Percentiles rank a stretch among this genome's conserved stretches.
These are phyloP conservation scores for Phyllosticta citriasiana DNA, from an alignment of 2,329 filamentous ascomycete species.

Conservation along the genomic window DNA sequence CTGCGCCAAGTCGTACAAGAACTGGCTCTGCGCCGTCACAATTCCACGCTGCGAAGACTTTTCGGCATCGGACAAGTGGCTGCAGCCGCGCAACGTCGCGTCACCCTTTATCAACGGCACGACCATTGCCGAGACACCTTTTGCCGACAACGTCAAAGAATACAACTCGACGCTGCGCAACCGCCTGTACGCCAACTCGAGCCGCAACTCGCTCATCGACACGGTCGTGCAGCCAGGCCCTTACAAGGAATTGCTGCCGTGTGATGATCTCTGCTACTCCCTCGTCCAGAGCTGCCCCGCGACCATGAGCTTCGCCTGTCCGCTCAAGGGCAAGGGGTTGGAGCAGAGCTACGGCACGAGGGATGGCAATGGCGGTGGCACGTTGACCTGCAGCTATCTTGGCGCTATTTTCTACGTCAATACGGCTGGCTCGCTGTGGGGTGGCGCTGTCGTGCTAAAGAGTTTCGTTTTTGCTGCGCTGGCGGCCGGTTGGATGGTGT, in stretches of 20 bases:
- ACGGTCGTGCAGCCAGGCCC: conserved; percentile 64
- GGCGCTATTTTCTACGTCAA: conserved; percentile 31
- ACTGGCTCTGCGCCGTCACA: conserved; percentile 87
- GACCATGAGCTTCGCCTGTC: conserved; percentile 65
- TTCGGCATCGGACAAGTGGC: conserved; percentile 37
- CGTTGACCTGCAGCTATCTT: conserved; percentile 31
- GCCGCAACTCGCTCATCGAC: conserved; percentile 67
- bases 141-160: conserved; percentile 13
- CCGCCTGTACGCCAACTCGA: conserved; percentile 40
- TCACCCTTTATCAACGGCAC: conserved; percentile 61
- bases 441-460: background rate
- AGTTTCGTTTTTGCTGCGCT: background rate
- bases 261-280: conserved; percentile 76
- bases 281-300: conserved; percentile 80
- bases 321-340: conserved; percentile 38
- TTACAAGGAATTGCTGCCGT: conserved; percentile 88
- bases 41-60: conserved; percentile 92
- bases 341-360: conserved; percentile 41
- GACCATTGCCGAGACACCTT: conserved; percentile 29
- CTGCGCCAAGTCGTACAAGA: conserved; percentile 74
- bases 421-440: background rate
- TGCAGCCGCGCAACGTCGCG: conserved; percentile 62
- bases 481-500: background rate
- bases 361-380: conserved; percentile 18
- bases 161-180: conserved; percentile 18